A percentile compares a stretch with the other conserved stretches of the same genome.
Conservation (phyloP, 495 filamentous ascomycete genomes). For the Corynascus novoguineensis region DNA sequence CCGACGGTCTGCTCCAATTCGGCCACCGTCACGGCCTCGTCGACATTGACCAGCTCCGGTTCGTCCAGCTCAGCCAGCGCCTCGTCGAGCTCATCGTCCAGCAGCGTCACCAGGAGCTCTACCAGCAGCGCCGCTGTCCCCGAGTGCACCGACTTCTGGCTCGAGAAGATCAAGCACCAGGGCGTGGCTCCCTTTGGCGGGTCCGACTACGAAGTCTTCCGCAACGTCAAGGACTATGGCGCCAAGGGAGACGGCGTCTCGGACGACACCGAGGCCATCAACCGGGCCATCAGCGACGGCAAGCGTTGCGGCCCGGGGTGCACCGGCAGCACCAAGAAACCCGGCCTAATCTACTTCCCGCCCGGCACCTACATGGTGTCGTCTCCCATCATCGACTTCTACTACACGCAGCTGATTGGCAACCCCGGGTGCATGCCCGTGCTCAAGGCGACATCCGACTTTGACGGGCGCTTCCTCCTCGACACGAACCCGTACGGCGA, state of each 20-base stretch:
- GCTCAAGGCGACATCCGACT: conserved; percentile 58
- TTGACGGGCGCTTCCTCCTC: conserved; percentile 54
- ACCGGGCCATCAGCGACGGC: conserved; percentile 68
- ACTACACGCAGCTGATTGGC: conserved; percentile 63
- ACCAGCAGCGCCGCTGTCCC: conserved; percentile 12
- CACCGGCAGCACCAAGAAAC: conserved; percentile 66
- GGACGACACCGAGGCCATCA: conserved; percentile 81
- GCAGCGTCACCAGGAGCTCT: conserved; percentile 8
- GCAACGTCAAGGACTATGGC: conserved; percentile 55
- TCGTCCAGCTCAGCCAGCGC: conserved; percentile 9
- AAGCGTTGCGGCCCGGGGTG: conserved; percentile 70
- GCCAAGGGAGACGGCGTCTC: conserved; percentile 60
- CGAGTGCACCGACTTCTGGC: conserved; percentile 39
- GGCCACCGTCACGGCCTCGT: background rate
- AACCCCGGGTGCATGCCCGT: conserved; percentile 61
- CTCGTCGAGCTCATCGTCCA: conserved; percentile 2
- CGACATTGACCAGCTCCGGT: background rate
- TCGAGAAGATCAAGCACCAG: conserved; percentile 42
- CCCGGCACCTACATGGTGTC: conserved; percentile 68
- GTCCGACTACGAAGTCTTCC: conserved; percentile 46
- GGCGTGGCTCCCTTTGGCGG: conserved; percentile 43
- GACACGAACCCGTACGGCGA: conserved; percentile 50
- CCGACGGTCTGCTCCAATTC: no score
- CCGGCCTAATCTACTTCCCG: conserved; percentile 72
- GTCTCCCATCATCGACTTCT: conserved; percentile 57